Conservation (phyloP, 1,284 basidiomycete species). For the Austroboletus rostrupii region DNA sequence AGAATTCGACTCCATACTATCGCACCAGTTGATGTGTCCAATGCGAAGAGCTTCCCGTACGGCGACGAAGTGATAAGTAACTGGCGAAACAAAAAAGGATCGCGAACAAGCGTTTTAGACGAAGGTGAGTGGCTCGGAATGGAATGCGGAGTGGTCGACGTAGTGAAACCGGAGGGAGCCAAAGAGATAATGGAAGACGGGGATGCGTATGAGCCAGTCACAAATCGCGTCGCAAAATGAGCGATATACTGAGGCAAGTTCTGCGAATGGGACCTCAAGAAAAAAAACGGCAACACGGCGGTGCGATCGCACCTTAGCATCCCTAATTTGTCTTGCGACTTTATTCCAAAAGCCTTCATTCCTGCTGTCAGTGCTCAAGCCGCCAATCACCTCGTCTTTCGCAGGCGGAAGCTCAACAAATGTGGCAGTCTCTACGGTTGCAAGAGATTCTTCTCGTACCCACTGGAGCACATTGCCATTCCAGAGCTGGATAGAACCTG, state of each 20-base stretch:
- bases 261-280: slow-evolving; percentile 33
- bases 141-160: slow-evolving; percentile 33
- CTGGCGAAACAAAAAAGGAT: slow-evolving; percentile 87
- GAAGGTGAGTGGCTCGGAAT: slow-evolving; percentile 24
- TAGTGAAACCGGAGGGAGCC: slow-evolving; percentile 14
- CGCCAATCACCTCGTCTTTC: slow-evolving; percentile 13
- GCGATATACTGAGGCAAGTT: slow-evolving; percentile 69
- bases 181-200: slow-evolving; percentile 32
- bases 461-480: slow-evolving; percentile 62
- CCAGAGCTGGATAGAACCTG: slow-evolving; percentile 79
- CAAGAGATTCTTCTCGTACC: slow-evolving; percentile 81
- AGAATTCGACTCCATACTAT: slow-evolving; percentile 75
- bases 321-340: slow-evolving; percentile 56
- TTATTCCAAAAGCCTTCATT: slow-evolving; percentile 55
- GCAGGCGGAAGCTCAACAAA: slow-evolving; percentile 78
- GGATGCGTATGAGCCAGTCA: slow-evolving; percentile 60
- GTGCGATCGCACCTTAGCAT: slow-evolving; percentile 50
- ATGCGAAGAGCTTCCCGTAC: slow-evolving; percentile 76
- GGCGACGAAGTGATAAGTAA: slow-evolving; percentile 72
- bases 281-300: not conserved
- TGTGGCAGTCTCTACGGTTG: slow-evolving; percentile 60
- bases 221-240: slow-evolving; percentile 70
- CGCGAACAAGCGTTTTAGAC: slow-evolving; percentile 49
- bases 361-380: slow-evolving; percentile 1
- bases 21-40: slow-evolving; percentile 76